phyloP scores from a whole-genome alignment of 495 filamentous ascomycete species.

The Penicillium cinerascens region DNA sequence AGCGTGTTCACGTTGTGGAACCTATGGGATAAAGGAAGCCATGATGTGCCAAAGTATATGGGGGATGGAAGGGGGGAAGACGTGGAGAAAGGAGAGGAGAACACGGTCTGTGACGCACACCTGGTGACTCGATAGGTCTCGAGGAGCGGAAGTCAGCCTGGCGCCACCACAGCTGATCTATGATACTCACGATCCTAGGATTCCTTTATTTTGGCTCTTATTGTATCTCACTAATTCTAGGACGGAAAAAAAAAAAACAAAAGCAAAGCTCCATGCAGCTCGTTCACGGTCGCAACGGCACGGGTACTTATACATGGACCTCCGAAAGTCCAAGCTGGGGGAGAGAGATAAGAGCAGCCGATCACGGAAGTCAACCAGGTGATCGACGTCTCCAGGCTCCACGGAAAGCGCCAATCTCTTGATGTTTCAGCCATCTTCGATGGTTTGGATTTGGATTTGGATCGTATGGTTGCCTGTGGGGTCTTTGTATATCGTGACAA shows the following conservation, averaged over 20 bases:
- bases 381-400: too few species aligned
- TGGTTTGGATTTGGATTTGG: too few species aligned
- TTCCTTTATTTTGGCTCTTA: neutral
- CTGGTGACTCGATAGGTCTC: constrained; percentile 29
- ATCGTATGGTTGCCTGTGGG: neutral
- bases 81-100: constrained; percentile 13
- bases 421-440: too few species aligned
- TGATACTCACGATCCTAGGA: neutral
- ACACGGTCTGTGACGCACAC: constrained; percentile 28
- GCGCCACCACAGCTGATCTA: constrained; percentile 18
- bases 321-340: too few species aligned
- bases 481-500: neutral
- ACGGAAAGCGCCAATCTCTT: too few species aligned
- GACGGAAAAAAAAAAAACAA: too few species aligned
- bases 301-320: neutral
- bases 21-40: constrained; percentile 14
- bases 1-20: constrained; percentile 27
- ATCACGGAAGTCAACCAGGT: neutral
- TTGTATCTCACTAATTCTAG: neutral
- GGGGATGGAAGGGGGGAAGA: constrained; percentile 10
- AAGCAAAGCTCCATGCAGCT: neutral
- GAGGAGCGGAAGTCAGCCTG: constrained; percentile 18
- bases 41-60: constrained; percentile 3
- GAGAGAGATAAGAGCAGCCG: neutral
- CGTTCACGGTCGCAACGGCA: neutral